These are phyloP conservation scores for Colletotrichum endophyticum DNA, from an alignment of 2,329 filamentous ascomycete species.

Conservation along the genomic window DNA sequence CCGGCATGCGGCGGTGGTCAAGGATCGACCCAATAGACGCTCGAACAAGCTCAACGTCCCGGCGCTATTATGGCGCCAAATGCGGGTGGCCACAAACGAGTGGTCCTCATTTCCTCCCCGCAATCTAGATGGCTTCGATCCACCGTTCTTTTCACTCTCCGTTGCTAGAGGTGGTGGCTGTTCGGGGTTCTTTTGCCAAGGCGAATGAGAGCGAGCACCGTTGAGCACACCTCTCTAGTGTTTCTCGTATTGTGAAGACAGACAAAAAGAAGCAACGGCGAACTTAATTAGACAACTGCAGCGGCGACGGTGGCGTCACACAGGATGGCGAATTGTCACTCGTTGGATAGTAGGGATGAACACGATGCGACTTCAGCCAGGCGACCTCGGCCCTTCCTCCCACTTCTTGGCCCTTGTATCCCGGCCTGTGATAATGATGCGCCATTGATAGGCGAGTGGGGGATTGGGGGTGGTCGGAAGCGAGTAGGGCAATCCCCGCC, in stretches of 20 bases:
- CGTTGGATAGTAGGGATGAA: neutral
- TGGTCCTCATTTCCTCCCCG: neutral
- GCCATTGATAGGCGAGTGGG: neutral
- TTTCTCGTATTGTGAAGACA: slow-evolving; percentile 1
- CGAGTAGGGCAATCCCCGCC: neutral
- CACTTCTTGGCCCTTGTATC: neutral
- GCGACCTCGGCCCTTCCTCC: neutral
- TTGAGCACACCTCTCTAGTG: neutral
- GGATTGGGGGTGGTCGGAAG: neutral
- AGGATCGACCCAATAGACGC: slow-evolving; percentile 14
- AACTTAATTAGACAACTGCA: neutral
- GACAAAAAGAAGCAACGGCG: neutral
- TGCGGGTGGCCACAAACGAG: neutral
- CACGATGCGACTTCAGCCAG: neutral
- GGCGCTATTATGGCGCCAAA: slow-evolving; percentile 12
- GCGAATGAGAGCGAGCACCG: neutral
- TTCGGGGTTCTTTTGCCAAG: neutral
- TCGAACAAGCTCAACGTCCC: slow-evolving; percentile 8
- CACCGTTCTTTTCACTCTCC: neutral
- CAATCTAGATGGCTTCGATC: neutral
- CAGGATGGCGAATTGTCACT: neutral
- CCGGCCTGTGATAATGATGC: slow-evolving; percentile 7
- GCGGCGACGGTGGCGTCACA: neutral
- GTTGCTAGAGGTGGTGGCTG: neutral
- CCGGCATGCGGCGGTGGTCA: neutral